Evolutionary conservation across 148 eudicot genomes (phyloP), one percentile per base, ranked within the genome.

Genomic region (Gaultheria prostrata): DNA sequence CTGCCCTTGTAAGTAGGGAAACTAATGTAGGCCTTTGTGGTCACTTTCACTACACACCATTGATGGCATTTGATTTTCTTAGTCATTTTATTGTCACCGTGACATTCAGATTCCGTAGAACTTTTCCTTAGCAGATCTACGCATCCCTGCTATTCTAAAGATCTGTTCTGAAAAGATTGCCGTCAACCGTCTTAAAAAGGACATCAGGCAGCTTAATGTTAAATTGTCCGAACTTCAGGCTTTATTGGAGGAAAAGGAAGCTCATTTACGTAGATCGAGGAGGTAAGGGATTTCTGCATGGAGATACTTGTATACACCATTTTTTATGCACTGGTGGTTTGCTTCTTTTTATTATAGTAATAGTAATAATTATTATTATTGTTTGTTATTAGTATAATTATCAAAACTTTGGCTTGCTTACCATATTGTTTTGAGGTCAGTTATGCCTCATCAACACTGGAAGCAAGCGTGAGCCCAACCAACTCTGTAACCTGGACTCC

Each of bases 141-240:
- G 98, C 83, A 89, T 90, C 89, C 99, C 99, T 89, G 92, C 95
- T 69, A 87, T 96, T 82, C 83, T 96, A 89, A 96, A 92, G 93
- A 96, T 92, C 82, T 90, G 95, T 85, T 92, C 93, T 30, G 98
- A 96, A 88, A 96, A 88, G 85, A 88, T 92, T 76, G 89, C 92
- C 46, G 85, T 94, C 84, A 90, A 85, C 80, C 92, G 83, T 88
- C 95, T 96, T 51, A 90, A 91, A 88, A 88, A 81, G 73, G 97
- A 96, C 84, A 87, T 94, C 50, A 92, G 91, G 85, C 97, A 94
- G 87, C 95, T 94, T 70, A 94, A 89, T 91, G 80, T 87, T 65
- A 91, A 90, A 85, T 57, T 96, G 83, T 89, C 98, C 26, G 89
- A 93, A 82, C 92, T 92, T 83, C 98, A 94, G 84, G 90, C 92